Conservation (phyloP, 495 filamentous ascomycete genomes). For the Tetracladium marchalianum region DNA sequence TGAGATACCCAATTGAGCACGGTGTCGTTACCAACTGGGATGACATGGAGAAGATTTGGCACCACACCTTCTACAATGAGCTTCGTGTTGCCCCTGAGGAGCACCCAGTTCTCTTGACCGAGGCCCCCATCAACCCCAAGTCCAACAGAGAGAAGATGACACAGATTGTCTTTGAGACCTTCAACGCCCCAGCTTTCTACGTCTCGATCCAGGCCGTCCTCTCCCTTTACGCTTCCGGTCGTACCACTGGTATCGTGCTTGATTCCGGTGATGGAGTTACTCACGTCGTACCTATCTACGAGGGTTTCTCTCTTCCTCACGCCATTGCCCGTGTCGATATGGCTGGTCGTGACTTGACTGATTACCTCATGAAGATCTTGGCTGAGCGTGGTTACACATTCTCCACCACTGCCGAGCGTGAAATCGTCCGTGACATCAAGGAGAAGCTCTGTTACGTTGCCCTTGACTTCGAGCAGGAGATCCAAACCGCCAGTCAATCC, state of each 20-base stretch:
- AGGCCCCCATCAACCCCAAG: constrained; percentile 99
- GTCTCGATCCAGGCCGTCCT: constrained; percentile 99
- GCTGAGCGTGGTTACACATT: constrained; percentile 99
- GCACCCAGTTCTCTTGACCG: constrained; percentile 98
- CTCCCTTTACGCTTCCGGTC: constrained; percentile 97
- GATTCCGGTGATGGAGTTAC: constrained; percentile 99
- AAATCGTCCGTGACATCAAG: constrained; percentile 99
- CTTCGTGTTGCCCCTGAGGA: constrained; percentile 99
- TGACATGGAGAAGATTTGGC: constrained; percentile 99
- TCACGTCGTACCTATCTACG: constrained; percentile 99
- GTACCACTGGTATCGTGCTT: constrained; percentile 99
- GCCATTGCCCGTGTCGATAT: constrained; percentile 99
- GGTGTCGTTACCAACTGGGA: constrained; percentile 99
- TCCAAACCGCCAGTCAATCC: constrained; percentile 94
- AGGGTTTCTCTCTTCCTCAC: constrained; percentile 98
- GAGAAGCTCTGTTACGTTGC: constrained; percentile 99
- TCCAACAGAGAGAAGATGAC: constrained; percentile 99
- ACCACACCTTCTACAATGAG: constrained; percentile 99
- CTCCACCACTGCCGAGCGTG: constrained; percentile 99
- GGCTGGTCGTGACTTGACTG: constrained; percentile 98
- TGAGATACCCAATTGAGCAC: constrained; percentile 99
- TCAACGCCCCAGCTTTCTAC: constrained; percentile 99
- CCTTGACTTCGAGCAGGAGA: constrained; percentile 99
- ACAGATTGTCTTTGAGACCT: constrained; percentile 99
- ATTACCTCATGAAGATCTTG: constrained; percentile 99